Evolutionary conservation across 176 grass and related monocot genomes (phyloP).

Genomic region (Phoenix dactylifera): DNA sequence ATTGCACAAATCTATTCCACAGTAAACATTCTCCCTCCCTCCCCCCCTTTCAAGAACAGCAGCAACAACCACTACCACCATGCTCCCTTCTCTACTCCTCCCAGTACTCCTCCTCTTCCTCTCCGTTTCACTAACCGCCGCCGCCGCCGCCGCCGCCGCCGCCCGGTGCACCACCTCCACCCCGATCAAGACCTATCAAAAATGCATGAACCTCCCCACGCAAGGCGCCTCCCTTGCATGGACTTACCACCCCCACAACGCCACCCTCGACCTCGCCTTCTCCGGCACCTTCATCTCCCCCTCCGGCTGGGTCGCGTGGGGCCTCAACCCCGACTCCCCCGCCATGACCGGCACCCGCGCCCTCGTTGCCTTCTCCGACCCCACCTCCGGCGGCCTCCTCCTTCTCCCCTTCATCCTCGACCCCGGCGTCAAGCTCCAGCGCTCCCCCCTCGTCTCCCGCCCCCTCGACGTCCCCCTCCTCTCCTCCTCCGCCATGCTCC

Average conservation of each 20-base stretch:
- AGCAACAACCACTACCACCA: slow-evolving; percentile 2
- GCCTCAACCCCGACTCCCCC: slow-evolving; percentile 64
- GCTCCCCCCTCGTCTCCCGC: slow-evolving; percentile 54
- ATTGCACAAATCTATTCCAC: slow-evolving; percentile 3
- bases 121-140: background rate
- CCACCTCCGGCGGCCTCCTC: slow-evolving; percentile 60
- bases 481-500: slow-evolving; percentile 42
- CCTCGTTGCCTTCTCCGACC: slow-evolving; percentile 76
- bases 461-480: slow-evolving; percentile 69
- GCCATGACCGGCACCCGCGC: slow-evolving; percentile 82
- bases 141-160: background rate
- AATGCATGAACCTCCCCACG: slow-evolving; percentile 78
- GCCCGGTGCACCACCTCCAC: slow-evolving; percentile 51
- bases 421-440: slow-evolving; percentile 73
- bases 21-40: slow-evolving; percentile 7
- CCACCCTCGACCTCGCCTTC: slow-evolving; percentile 88
- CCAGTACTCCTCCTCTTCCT: slow-evolving; percentile 7
- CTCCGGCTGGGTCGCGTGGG: slow-evolving; percentile 92
- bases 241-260: slow-evolving; percentile 81
- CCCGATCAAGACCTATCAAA: slow-evolving; percentile 43
- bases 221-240: slow-evolving; percentile 85
- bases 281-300: slow-evolving; percentile 85
- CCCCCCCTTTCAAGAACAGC: background rate
- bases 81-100: slow-evolving; percentile 8
- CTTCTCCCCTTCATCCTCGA: slow-evolving; percentile 77